Percentiles rank a stretch among this genome's conserved stretches.
Conservation (phyloP, 2,329 filamentous ascomycete species). For the Stemphylium beticola region DNA sequence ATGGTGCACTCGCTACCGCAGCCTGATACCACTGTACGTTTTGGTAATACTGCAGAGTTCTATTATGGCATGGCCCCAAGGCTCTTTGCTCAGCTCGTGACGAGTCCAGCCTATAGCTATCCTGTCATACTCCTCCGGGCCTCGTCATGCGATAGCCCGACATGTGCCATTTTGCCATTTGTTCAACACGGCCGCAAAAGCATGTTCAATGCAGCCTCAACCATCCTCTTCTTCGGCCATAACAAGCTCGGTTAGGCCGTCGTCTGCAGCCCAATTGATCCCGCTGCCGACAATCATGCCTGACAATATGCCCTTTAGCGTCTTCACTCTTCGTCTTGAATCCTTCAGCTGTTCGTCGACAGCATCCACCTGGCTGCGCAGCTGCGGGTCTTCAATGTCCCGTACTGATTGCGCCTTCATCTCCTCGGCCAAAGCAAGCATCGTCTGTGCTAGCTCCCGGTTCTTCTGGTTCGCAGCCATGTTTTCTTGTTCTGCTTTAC, state of each 20-base stretch:
- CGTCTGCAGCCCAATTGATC: conserved; percentile 78
- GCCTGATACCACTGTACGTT: neutral
- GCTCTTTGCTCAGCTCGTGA: too few relatives aligned
- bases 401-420: conserved; percentile 61
- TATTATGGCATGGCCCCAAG: neutral
- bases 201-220: conserved; percentile 12
- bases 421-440: conserved; percentile 68
- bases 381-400: conserved; percentile 60
- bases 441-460: conserved; percentile 64
- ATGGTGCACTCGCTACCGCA: neutral
- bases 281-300: conserved; percentile 82
- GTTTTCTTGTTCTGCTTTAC: conserved; percentile 64
- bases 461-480: conserved; percentile 66
- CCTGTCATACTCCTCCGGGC: too few relatives aligned
- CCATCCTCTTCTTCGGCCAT: conserved; percentile 65
- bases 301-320: conserved; percentile 79
- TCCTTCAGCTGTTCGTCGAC: conserved; percentile 66
- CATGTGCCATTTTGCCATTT: too few relatives aligned
- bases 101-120: too few relatives aligned
- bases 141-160: too few relatives aligned
- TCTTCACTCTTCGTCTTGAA: conserved; percentile 71
- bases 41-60: neutral
- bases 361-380: conserved; percentile 62
- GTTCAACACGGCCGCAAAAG: too few relatives aligned
- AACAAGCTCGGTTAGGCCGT: conserved; percentile 71